Percentiles rank a stretch among this genome's conserved stretches.
Evolutionary conservation across 352 stramenopile species (phyloP).

Genomic region (Globisporangium heterothallicum): DNA sequence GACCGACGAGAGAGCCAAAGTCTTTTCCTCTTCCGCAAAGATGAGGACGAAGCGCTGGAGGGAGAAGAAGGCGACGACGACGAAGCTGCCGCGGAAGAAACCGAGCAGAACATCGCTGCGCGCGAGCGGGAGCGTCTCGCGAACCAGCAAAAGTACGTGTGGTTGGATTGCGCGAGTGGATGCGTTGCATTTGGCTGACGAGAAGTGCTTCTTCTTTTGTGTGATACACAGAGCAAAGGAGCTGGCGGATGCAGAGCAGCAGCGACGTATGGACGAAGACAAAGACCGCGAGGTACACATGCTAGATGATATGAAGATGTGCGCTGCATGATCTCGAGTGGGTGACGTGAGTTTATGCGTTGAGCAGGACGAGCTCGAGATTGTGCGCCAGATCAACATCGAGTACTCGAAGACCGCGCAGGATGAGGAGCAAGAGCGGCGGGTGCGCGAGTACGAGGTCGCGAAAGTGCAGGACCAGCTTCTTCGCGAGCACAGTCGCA

Average conservation of each 20-base stretch:
- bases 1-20: constrained; percentile 37
- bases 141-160: constrained; percentile 42
- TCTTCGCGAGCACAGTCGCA: constrained; percentile 38
- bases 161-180: background rate
- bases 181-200: background rate
- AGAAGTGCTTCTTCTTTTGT: background rate
- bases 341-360: background rate
- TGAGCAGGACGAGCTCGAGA: constrained; percentile 38
- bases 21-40: constrained; percentile 45
- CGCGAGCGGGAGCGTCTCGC: constrained; percentile 30
- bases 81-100: constrained; percentile 32
- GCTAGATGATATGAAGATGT: no score
- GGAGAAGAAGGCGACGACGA: constrained; percentile 13
- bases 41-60: constrained; percentile 2
- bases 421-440: constrained; percentile 57
- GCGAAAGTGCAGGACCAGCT: constrained; percentile 59
- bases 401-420: constrained; percentile 53
- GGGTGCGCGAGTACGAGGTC: constrained; percentile 59
- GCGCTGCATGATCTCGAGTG: background rate
- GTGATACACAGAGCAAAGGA: constrained; percentile 34
- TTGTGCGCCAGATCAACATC: constrained; percentile 74
- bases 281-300: constrained; percentile 34
- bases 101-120: constrained; percentile 25
- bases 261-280: constrained; percentile 43
- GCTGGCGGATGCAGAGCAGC: constrained; percentile 50